A percentile compares a stretch with the other conserved stretches of the same genome.
phyloP scores from a whole-genome alignment of 1,139 yeast species.

The Scheffersomyces cryptocercus region DNA sequence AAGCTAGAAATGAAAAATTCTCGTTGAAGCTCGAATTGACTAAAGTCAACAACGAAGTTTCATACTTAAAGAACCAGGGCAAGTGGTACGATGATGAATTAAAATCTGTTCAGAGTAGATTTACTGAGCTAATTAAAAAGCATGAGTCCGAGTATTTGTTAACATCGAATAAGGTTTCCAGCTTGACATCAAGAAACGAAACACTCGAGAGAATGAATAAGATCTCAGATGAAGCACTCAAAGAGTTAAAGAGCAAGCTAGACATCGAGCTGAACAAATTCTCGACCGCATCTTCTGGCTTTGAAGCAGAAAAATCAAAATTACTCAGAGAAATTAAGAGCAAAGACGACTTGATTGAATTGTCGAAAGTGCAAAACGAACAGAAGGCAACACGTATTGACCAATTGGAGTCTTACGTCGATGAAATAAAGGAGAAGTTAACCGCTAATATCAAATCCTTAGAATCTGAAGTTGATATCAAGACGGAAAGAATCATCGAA shows the following conservation, averaged over 20 bases:
- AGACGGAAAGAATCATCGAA: conserved; percentile 34
- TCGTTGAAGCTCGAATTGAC: conserved; percentile 43
- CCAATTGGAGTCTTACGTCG: conserved; percentile 47
- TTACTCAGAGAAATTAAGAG: conserved; percentile 62
- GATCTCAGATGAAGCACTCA: conserved; percentile 16
- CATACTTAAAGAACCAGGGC: conserved; percentile 38
- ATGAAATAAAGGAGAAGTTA: conserved; percentile 42
- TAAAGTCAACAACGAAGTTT: conserved; percentile 38
- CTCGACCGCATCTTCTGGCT: conserved; percentile 25
- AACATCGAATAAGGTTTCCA: conserved; percentile 31
- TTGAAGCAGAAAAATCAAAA: conserved; percentile 46
- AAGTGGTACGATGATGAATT: conserved; percentile 55
- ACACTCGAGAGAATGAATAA: conserved; percentile 21
- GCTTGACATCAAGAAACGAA: conserved; percentile 27
- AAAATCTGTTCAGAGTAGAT: conserved; percentile 34
- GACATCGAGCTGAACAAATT: conserved; percentile 48
- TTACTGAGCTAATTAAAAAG: conserved; percentile 40
- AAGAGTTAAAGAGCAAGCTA: conserved; percentile 37
- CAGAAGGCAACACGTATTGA: conserved; percentile 49
- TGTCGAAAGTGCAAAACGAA: conserved; percentile 54
- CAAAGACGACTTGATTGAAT: conserved; percentile 62
- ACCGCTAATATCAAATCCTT: conserved; percentile 26
- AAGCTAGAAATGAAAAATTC: conserved; percentile 36
- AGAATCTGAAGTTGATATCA: conserved; percentile 23
- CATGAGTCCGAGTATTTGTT: conserved; percentile 38